Percentiles rank a stretch among this genome's conserved stretches.
Evolutionary conservation across 257 asterid genomes (phyloP).

Genomic region (Schizonepeta tenuifolia): DNA sequence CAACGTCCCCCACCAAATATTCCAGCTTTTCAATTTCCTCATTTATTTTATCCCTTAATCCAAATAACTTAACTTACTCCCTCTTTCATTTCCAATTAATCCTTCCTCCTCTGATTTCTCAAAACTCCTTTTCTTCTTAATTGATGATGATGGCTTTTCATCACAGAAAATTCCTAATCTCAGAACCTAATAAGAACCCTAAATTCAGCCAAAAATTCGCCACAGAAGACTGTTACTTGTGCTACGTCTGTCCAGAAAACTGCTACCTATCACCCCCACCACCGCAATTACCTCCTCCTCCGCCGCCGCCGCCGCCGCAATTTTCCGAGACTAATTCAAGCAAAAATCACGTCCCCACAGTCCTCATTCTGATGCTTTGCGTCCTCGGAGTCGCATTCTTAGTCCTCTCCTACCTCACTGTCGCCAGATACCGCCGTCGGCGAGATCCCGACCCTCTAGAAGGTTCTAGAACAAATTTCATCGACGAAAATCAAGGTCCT

Average conservation of each 20-base stretch:
- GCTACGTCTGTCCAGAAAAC: slow-evolving; percentile 36
- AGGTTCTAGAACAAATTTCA: slow-evolving; percentile 29
- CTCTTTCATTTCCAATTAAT: background rate
- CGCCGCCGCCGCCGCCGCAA: slow-evolving; percentile 22
- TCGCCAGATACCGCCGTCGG: slow-evolving; percentile 40
- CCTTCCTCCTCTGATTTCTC: slow-evolving; percentile 6
- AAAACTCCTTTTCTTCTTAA: background rate
- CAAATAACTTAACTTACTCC: background rate
- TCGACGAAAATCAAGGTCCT: slow-evolving; percentile 52
- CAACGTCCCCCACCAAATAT: background rate
- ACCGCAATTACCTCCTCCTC: slow-evolving; percentile 1
- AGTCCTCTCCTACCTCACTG: slow-evolving; percentile 51
- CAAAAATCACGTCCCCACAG: slow-evolving; percentile 34
- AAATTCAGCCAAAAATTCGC: background rate
- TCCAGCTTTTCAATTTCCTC: background rate
- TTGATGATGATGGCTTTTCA: slow-evolving; percentile 31
- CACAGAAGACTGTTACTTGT: slow-evolving; percentile 25
- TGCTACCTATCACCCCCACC: slow-evolving; percentile 29
- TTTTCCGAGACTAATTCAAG: background rate
- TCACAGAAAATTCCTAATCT: slow-evolving; percentile 39
- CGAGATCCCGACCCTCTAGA: background rate
- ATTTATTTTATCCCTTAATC: background rate
- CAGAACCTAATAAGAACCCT: background rate
- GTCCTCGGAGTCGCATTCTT: slow-evolving; percentile 53
- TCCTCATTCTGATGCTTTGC: slow-evolving; percentile 58